Conservation (phyloP, 2,329 filamentous ascomycete species). For the Penicillium sp. region DNA sequence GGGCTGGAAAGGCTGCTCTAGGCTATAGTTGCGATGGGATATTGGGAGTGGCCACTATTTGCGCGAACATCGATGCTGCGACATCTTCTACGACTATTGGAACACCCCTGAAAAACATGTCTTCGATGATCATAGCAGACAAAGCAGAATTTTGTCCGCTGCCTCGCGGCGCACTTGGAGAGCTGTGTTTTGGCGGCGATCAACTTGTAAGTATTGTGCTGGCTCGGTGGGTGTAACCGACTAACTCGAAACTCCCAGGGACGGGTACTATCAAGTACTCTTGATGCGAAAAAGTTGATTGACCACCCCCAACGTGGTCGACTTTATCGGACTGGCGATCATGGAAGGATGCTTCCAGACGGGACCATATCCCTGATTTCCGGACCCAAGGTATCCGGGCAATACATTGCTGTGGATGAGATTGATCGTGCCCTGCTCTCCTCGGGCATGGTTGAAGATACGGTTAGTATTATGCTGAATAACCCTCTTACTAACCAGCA, state of each 20-base stretch:
- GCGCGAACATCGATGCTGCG: conserved; percentile 64
- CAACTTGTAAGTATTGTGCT: conserved; percentile 63
- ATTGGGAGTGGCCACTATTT: conserved; percentile 74
- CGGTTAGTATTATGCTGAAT: conserved; percentile 64
- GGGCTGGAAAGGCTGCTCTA: conserved; percentile 69
- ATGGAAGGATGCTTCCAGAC: conserved; percentile 77
- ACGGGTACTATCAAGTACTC: conserved; percentile 33
- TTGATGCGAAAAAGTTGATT: conserved; percentile 71
- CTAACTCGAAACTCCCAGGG: conserved; percentile 3
- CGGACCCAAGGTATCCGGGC: conserved; percentile 78
- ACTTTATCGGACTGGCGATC: conserved; percentile 81
- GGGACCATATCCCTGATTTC: conserved; percentile 75
- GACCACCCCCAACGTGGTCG: conserved; percentile 70
- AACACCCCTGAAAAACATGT: conserved; percentile 73
- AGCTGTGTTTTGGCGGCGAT: conserved; percentile 84
- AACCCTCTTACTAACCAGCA: conserved; percentile 46
- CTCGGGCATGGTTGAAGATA: conserved; percentile 60
- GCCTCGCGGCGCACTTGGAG: conserved; percentile 74
- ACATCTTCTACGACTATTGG: conserved; percentile 79
- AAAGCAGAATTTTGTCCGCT: conserved; percentile 56
- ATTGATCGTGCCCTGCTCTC: conserved; percentile 67
- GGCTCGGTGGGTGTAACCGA: background rate
- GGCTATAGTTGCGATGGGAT: conserved; percentile 78
- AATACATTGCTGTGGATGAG: conserved; percentile 78
- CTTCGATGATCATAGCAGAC: conserved; percentile 64